A percentile compares a stretch with the other conserved stretches of the same genome.
These are phyloP conservation scores for Psilocybe azurescens DNA, from an alignment of 768 basidiomycete genomes.

Conservation along the genomic window DNA sequence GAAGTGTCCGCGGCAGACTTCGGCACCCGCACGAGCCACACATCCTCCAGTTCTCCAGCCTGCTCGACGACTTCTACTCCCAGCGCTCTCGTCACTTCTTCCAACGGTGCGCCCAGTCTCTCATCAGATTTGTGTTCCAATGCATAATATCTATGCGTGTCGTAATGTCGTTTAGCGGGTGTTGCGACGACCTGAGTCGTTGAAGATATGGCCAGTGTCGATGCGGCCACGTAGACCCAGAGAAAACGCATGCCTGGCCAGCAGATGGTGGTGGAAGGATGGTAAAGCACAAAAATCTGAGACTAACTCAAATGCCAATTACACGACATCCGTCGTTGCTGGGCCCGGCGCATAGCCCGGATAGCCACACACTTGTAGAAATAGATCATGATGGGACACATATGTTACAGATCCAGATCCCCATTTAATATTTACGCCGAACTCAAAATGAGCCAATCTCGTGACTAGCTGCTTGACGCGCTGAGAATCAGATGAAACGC, in stretches of 20 bases:
- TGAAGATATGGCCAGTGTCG: constrained; percentile 19
- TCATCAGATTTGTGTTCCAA: constrained; percentile 60
- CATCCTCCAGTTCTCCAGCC: constrained; percentile 77
- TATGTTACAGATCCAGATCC: neutral
- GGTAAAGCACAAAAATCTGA: neutral
- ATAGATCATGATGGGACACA: constrained; percentile 18
- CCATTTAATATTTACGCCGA: neutral
- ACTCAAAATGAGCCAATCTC: neutral
- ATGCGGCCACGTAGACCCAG: constrained; percentile 27
- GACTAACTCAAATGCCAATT: constrained; percentile 9
- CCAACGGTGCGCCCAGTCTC: constrained; percentile 49
- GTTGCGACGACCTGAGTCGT: constrained; percentile 30
- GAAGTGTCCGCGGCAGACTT: constrained; percentile 34
- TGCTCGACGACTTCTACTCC: constrained; percentile 88
- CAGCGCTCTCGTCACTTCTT: constrained; percentile 61
- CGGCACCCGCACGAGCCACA: constrained; percentile 80
- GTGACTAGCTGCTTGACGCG: neutral
- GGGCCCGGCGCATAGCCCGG: constrained; percentile 10
- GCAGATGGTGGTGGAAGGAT: constrained; percentile 22
- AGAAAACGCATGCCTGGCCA: constrained; percentile 28
- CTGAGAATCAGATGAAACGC: neutral
- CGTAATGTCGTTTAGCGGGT: constrained; percentile 58
- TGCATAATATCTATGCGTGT: constrained; percentile 82
- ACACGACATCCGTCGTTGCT: constrained; percentile 18
- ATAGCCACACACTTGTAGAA: constrained; percentile 21